phyloP scores from a whole-genome alignment of 1,139 yeast genomes.

The Geotrichum macrosporum region DNA sequence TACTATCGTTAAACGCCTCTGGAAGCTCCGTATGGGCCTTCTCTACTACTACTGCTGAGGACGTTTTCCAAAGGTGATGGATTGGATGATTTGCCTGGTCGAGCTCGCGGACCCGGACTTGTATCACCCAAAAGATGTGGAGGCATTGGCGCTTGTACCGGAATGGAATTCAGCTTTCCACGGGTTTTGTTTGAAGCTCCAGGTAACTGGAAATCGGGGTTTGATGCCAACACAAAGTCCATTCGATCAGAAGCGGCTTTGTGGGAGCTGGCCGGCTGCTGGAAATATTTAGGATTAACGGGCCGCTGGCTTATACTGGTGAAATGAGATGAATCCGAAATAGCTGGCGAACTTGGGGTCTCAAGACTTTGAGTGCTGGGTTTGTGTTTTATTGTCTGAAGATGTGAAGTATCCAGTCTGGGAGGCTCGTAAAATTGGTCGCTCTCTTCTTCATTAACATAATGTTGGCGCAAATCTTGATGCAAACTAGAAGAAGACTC shows the following conservation, averaged over 20 bases:
- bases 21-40: slow-evolving; percentile 24
- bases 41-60: slow-evolving; percentile 12
- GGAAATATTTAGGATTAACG: slow-evolving; percentile 55
- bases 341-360: slow-evolving; percentile 20
- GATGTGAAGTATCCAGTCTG: slow-evolving; percentile 4
- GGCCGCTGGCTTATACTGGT: slow-evolving; percentile 80
- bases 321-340: slow-evolving; percentile 52
- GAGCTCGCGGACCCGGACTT: slow-evolving; percentile 18
- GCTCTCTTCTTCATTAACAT: neutral
- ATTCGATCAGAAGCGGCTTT: slow-evolving; percentile 26
- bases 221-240: slow-evolving; percentile 34
- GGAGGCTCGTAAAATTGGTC: slow-evolving; percentile 3
- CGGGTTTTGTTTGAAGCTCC: neutral
- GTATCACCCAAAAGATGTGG: slow-evolving; percentile 12
- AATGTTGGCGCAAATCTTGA: neutral
- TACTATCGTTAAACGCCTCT: slow-evolving; percentile 6
- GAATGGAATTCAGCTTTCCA: neutral
- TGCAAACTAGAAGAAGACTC: too few relatives aligned
- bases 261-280: slow-evolving; percentile 18
- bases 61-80: slow-evolving; percentile 5
- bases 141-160: slow-evolving; percentile 11
- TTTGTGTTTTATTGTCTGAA: neutral
- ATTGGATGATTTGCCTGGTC: slow-evolving; percentile 15
- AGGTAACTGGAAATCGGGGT: slow-evolving; percentile 38
- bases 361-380: slow-evolving; percentile 6